phyloP scores from a whole-genome alignment of 1,284 basidiomycete genomes.

The Boletus semigastroideus region DNA sequence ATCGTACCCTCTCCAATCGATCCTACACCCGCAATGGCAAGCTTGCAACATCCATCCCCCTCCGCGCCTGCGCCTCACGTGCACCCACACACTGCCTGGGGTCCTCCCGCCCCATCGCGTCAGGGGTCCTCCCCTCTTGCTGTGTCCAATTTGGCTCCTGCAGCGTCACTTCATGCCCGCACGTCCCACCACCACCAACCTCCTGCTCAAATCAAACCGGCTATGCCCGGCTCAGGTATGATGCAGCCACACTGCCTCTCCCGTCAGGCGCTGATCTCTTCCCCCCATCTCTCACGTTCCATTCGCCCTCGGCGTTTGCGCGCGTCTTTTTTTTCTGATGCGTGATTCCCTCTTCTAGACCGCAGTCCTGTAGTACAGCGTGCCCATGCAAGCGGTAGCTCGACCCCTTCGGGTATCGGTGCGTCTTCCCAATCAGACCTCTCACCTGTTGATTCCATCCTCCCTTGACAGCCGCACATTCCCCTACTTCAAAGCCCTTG shows the following conservation, averaged over 20 bases:
- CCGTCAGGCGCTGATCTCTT: conserved; percentile 12
- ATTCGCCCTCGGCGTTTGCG: neutral
- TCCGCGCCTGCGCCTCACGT: conserved; percentile 30
- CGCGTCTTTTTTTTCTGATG: conserved; percentile 14
- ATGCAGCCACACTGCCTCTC: neutral
- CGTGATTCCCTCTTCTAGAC: conserved; percentile 11
- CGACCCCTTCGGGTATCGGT: conserved; percentile 29
- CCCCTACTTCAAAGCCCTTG: conserved; percentile 27
- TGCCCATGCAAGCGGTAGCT: conserved; percentile 25
- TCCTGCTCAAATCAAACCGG: conserved; percentile 31
- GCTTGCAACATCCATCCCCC: conserved; percentile 31
- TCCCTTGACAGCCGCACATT: conserved; percentile 22
- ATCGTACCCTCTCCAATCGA: conserved; percentile 23
- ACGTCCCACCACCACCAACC: conserved; percentile 29
- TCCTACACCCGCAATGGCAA: conserved; percentile 33
- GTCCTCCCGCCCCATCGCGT: conserved; percentile 25
- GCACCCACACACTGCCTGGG: conserved; percentile 32
- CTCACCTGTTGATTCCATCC: conserved; percentile 3
- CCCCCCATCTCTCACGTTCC: neutral
- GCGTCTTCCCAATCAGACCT: conserved; percentile 5
- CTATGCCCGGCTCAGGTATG: conserved; percentile 33
- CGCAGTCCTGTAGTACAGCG: conserved; percentile 32
- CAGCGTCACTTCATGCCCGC: conserved; percentile 29
- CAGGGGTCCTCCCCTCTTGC: conserved; percentile 34
- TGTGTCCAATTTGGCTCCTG: conserved; percentile 26